Evolutionary conservation across 1,284 basidiomycete species (phyloP), one percentile per base, ranked within the genome.

Genomic region (Trichosporon coremiiforme): DNA sequence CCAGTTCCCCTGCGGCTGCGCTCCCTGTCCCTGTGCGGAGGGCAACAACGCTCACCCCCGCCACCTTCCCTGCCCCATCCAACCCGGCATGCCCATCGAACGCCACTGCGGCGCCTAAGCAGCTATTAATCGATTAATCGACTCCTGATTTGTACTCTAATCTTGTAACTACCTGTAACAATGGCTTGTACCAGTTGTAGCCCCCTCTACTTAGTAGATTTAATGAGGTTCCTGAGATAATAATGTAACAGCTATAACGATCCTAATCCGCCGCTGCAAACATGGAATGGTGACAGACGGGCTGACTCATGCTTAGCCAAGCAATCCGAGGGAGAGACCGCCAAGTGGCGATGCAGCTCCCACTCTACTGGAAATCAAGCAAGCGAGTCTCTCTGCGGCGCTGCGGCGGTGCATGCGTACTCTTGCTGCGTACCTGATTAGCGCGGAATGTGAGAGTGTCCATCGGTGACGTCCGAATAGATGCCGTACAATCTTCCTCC

Each of bases 21-120:
- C 57, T 6, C 57, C 57, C 15, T 62, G 57, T 31, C 10, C 57
- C 15, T 62, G 57, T 31, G 31, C 57, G 15, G 57, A 33, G 29
- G 57, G 57, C 31, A 33, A 62, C 31, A 62, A 62, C 57, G 29
- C 57, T 5, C 57, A 62, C 57, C 57, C 57, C 29, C 57, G 57
- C 57, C 57, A 62, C 57, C 57, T 62, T 5, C 57, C 57, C 13
- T 62, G 57, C 17, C 57, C 57, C 8, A n/a, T 62, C 31, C 57
- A 62, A 15, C 57, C 57, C 15, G 57, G 29, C 33, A 10, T 5
- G 57, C 57, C 57, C 17, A 33, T 33, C 57, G 57, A 62, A 31
- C 57, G 57, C 17, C n/a, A 33, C 57, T 33, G 57, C 31, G 57
- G 31, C 15, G 57, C 31, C 15, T 62, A 25, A 25, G 25, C 25